A percentile compares a stretch with the other conserved stretches of the same genome.
Evolutionary conservation across 495 filamentous ascomycete species (phyloP).

Genomic region (Parathielavia hyrcaniae): DNA sequence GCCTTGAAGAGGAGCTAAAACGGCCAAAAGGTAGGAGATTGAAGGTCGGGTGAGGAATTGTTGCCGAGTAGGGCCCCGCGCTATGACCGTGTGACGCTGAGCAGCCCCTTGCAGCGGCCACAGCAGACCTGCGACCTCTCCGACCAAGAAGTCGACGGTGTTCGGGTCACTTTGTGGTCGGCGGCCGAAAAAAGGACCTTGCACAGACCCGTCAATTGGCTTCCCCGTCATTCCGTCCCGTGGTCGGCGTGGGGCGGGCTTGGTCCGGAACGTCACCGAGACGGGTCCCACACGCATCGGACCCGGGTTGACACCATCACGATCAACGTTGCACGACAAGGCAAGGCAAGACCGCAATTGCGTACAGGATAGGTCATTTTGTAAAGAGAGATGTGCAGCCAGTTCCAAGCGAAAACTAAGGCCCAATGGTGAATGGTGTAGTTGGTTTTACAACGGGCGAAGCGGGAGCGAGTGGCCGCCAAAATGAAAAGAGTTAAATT

Average conservation of each 20-base stretch:
- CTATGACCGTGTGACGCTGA: not conserved
- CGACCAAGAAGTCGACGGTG: not conserved
- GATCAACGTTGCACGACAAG: too few species aligned
- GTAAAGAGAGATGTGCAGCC: too few species aligned
- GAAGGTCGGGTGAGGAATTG: too few species aligned
- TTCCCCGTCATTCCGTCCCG: not conserved
- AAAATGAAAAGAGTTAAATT: too few species aligned
- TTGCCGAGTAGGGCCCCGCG: not conserved
- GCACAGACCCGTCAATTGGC: constrained; percentile 9
- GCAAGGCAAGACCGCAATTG: too few species aligned
- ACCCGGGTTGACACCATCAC: not conserved
- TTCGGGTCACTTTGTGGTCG: constrained; percentile 5
- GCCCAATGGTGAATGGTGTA: too few species aligned
- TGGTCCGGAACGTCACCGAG: constrained; percentile 15
- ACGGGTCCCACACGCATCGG: constrained; percentile 10
- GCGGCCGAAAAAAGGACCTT: not conserved
- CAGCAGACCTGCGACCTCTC: constrained; percentile 1
- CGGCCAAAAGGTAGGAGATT: too few species aligned
- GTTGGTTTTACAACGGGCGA: too few species aligned
- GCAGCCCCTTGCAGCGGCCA: constrained; percentile 13
- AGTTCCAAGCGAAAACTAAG: too few species aligned
- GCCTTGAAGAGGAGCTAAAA: not conserved
- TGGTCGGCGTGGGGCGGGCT: constrained; percentile 14
- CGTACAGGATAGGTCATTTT: too few species aligned
- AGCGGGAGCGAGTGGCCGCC: too few species aligned